Percentiles rank a stretch among this genome's conserved stretches.
These are phyloP conservation scores for Candida dajiaensis DNA, from an alignment of 805 yeast genomes.

Conservation along the genomic window DNA sequence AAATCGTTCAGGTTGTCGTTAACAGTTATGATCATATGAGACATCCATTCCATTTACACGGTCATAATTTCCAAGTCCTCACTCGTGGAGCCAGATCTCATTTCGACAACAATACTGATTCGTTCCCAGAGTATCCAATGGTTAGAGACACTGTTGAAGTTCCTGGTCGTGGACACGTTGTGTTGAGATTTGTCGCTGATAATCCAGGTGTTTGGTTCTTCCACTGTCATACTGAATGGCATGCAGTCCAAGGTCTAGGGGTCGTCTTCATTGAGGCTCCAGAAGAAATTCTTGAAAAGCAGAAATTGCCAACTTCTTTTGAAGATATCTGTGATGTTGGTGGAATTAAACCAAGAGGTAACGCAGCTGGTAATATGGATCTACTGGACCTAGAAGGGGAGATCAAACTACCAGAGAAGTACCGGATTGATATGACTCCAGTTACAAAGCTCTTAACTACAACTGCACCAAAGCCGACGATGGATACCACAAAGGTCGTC, in stretches of 20 bases:
- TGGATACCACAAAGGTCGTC: background rate
- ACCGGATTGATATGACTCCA: background rate
- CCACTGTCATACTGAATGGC: constrained; percentile 91
- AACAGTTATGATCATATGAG: constrained; percentile 75
- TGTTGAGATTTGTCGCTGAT: constrained; percentile 65
- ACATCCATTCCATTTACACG: constrained; percentile 77
- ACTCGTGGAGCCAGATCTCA: constrained; percentile 38
- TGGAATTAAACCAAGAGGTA: constrained; percentile 47
- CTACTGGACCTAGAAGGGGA: constrained; percentile 53
- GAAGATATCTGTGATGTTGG: constrained; percentile 41
- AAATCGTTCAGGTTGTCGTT: constrained; percentile 67
- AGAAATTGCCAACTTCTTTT: constrained; percentile 38
- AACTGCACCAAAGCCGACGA: background rate
- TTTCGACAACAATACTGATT: constrained; percentile 15
- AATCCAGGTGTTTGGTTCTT: constrained; percentile 94
- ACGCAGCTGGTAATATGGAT: constrained; percentile 60
- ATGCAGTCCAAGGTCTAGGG: constrained; percentile 75
- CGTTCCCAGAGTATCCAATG: constrained; percentile 50
- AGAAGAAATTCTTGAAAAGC: constrained; percentile 36
- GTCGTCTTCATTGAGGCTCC: constrained; percentile 69
- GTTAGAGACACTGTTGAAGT: constrained; percentile 71
- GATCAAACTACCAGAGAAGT: background rate
- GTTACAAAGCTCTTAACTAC: background rate
- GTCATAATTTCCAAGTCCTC: constrained; percentile 62
- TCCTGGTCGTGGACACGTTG: constrained; percentile 59